These are phyloP conservation scores for Fomes fomentarius DNA, from an alignment of 1,284 basidiomycete genomes.

Conservation along the genomic window DNA sequence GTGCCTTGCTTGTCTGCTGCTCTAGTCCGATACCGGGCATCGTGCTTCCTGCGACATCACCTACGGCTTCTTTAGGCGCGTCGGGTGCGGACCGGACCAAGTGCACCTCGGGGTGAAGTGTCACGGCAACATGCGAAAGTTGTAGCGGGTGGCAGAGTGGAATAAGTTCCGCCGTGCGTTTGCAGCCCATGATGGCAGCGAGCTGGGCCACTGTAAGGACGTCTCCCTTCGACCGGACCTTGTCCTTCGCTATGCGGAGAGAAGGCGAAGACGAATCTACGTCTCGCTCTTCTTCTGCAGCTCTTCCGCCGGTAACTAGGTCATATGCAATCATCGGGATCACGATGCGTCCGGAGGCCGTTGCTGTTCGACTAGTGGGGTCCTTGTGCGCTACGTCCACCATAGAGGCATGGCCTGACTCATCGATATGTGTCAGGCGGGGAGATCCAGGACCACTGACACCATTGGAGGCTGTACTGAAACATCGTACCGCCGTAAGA, in stretches of 20 bases:
- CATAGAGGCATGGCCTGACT: constrained; percentile 73
- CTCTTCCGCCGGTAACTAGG: constrained; percentile 48
- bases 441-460: constrained; percentile 18
- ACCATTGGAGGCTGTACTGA: constrained; percentile 20
- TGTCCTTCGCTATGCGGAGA: constrained; percentile 43
- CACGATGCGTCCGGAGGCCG: constrained; percentile 78
- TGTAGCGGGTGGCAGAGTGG: constrained; percentile 85
- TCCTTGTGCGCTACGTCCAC: constrained; percentile 76
- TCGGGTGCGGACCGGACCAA: constrained; percentile 18
- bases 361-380: constrained; percentile 70
- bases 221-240: constrained; percentile 71
- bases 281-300: constrained; percentile 7
- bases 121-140: constrained; percentile 71
- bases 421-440: constrained; percentile 72
- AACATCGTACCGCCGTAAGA: constrained; percentile 18
- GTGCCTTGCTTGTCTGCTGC: constrained; percentile 10
- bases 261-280: constrained; percentile 16
- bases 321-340: constrained; percentile 69
- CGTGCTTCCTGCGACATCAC: constrained; percentile 9
- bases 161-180: constrained; percentile 81
- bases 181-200: constrained; percentile 87
- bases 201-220: constrained; percentile 80
- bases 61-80: constrained; percentile 5
- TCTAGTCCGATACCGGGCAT: constrained; percentile 26
- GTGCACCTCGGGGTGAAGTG: constrained; percentile 49